These are phyloP conservation scores for Spongiforma sp. DNA, from an alignment of 1,284 basidiomycete genomes.

Conservation along the genomic window DNA sequence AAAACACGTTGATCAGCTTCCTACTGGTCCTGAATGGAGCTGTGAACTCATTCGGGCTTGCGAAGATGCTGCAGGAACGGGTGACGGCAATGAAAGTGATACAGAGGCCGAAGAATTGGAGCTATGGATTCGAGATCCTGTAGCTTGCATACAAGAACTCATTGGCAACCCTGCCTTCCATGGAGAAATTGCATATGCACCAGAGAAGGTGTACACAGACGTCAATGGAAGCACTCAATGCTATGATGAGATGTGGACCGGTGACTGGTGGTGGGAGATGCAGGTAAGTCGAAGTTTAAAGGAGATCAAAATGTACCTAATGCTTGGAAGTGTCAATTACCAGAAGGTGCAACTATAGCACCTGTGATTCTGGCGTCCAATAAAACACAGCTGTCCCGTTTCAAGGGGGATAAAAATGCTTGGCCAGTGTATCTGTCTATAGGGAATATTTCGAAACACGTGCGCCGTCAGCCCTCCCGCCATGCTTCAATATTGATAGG, in stretches of 20 bases:
- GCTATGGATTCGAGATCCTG: conserved; percentile 37
- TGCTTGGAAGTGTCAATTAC: not conserved
- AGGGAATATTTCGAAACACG: not conserved
- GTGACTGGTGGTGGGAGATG: conserved; percentile 19
- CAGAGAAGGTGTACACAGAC: conserved; percentile 16
- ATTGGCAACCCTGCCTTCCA: conserved; percentile 38
- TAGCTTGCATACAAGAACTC: conserved; percentile 38
- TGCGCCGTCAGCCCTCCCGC: not conserved
- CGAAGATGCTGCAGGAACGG: not conserved
- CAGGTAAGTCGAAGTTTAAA: conserved; percentile 5
- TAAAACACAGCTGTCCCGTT: not conserved
- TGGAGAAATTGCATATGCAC: conserved; percentile 29
- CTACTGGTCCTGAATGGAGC: not conserved
- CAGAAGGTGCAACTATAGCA: not conserved
- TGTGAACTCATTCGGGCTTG: not conserved
- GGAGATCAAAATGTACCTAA: not conserved
- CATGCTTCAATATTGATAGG: not conserved
- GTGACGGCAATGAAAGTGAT: not conserved
- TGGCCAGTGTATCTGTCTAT: not conserved
- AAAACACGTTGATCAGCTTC: not conserved
- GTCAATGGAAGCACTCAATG: not conserved
- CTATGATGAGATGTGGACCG: conserved; percentile 17
- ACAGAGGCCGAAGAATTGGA: conserved; percentile 19
- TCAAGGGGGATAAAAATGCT: not conserved
- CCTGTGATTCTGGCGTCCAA: not conserved